Percentiles rank a stretch among this genome's conserved stretches.
Evolutionary conservation across 352 stramenopile genomes (phyloP).

Genomic region (Phytophthora capsici): DNA sequence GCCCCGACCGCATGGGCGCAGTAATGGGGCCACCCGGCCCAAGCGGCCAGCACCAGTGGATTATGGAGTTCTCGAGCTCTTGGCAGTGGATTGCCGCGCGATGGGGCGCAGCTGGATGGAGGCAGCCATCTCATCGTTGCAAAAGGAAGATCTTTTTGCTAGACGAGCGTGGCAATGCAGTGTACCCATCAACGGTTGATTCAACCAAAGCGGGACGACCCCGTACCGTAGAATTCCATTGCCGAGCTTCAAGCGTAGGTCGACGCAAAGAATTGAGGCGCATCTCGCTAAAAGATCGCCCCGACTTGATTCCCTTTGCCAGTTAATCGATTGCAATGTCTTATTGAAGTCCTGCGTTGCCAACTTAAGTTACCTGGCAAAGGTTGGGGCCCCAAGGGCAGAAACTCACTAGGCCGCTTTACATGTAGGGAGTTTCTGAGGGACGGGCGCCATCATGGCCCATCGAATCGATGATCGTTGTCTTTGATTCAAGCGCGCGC

Average conservation of each 20-base stretch:
- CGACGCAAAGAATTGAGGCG: slow-evolving; percentile 5
- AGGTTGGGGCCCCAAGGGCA: too few species aligned
- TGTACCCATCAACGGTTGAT: slow-evolving; percentile 35
- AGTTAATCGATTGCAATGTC: too few species aligned
- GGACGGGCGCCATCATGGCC: background rate
- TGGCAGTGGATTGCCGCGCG: background rate
- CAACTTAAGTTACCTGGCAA: too few species aligned
- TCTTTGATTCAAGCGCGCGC: background rate
- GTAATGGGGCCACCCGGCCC: slow-evolving; percentile 5
- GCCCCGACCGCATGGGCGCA: slow-evolving; percentile 17
- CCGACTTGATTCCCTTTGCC: too few species aligned
- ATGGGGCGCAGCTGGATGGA: slow-evolving; percentile 19
- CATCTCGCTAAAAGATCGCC: background rate
- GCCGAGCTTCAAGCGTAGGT: slow-evolving; percentile 16
- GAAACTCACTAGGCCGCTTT: too few species aligned
- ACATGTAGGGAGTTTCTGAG: too few species aligned
- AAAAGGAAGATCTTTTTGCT: slow-evolving; percentile 26
- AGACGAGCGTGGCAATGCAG: slow-evolving; percentile 4
- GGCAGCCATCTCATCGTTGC: slow-evolving; percentile 20
- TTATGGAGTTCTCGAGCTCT: slow-evolving; percentile 1
- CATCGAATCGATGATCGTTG: too few species aligned
- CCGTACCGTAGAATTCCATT: slow-evolving; percentile 10
- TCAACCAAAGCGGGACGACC: slow-evolving; percentile 25
- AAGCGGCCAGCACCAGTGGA: slow-evolving; percentile 16
- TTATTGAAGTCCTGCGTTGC: too few species aligned